Base-by-base conservation (phyloP, 257 asterid species). In the Petrea volubilis region DNA sequence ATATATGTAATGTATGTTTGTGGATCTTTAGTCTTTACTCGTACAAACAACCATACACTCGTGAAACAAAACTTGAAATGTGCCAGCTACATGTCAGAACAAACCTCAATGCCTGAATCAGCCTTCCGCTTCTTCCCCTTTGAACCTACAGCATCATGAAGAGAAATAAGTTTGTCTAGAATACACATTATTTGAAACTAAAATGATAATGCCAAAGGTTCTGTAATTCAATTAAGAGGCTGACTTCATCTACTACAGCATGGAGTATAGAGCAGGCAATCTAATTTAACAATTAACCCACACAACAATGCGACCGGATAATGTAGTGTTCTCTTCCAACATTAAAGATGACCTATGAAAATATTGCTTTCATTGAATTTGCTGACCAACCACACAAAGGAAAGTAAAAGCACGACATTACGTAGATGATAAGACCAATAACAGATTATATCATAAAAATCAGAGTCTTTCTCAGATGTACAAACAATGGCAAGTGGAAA, bases 81-180 rank as follows among this genome's bases (percentile, higher is more conserved):
- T 25, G 46, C 3, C 25, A 47, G 72, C 17, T 46, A 70, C 58
- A 78, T 43, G 71, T 57, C 21, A 53, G 68, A 71, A 68, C 83
- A 70, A 74, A 91, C 97, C 97, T 89, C 96, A 60, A 78, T 64
- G 58, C 83, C 77, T 21, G 90, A 84, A 77, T 89, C 95, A 74
- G 85, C 69, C 83, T 84, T 91, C 60, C 93, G 85, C 79, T 91
- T 91, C 85, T 89, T 89, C 84, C 97, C 95, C 77, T 86, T 89
- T 60, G 83, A 75, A 75, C 75, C 96, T 91, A 80, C 91, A 85
- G 63, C 27, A 71, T 70, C 66, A 76, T 23, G 43, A 56, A 63
- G 59, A 55, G 23, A 28, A 79, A 78, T 70, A 59, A 74, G 46
- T 43, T 47, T 59, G 34, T 36, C 46, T 6, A 52, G 50, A 64